Evolutionary conservation across 805 yeast species (phyloP).

Genomic region (Saccharomycopsis fibuligera): DNA sequence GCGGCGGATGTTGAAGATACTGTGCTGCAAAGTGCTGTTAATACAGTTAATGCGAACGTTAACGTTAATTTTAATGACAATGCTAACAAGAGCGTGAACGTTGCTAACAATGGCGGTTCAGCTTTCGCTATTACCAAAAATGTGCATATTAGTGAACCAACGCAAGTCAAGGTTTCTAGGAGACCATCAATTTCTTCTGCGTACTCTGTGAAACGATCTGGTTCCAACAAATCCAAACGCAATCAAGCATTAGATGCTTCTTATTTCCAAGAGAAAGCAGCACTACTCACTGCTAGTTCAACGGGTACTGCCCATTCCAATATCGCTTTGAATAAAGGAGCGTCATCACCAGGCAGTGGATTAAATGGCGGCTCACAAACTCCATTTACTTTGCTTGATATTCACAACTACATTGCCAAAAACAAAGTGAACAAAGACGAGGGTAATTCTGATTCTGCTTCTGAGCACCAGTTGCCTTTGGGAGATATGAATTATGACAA

Average conservation of each 20-base stretch:
- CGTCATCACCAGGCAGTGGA: not conserved
- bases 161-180: not conserved
- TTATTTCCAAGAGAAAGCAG: slow-evolving; percentile 13
- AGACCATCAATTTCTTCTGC: slow-evolving; percentile 8
- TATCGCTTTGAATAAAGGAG: not conserved
- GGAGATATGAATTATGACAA: too few relatives aligned
- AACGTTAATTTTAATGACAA: not conserved
- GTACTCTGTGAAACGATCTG: slow-evolving; percentile 9
- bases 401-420: not conserved
- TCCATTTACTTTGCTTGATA: slow-evolving; percentile 6
- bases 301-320: slow-evolving; percentile 20
- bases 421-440: not conserved
- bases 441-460: not conserved
- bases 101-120: too few relatives aligned
- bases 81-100: too few relatives aligned
- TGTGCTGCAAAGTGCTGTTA: too few relatives aligned
- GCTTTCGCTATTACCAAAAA: not conserved
- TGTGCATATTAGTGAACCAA: not conserved
- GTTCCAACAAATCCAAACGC: slow-evolving; percentile 13
- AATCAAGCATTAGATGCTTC: slow-evolving; percentile 4
- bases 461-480: not conserved
- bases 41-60: too few relatives aligned
- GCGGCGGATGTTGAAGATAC: not conserved
- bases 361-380: not conserved
- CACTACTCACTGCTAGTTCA: slow-evolving; percentile 13